Evolutionary conservation across 768 basidiomycete genomes (phyloP).

Genomic region (Leccinum obscurum): DNA sequence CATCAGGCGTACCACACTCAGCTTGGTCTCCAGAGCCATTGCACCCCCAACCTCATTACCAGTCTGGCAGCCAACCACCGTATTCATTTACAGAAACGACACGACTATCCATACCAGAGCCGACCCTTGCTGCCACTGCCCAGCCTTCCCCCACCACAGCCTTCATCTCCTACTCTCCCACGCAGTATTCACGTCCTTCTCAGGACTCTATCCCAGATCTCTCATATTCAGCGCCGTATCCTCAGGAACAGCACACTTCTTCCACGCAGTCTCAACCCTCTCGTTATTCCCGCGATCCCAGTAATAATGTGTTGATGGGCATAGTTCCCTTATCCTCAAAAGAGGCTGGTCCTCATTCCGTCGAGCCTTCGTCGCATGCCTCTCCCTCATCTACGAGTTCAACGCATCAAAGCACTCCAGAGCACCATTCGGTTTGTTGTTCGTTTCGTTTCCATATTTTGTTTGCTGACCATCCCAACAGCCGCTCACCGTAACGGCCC

Average conservation of each 20-base stretch:
- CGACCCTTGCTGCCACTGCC: conserved; percentile 28
- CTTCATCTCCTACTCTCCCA: conserved; percentile 34
- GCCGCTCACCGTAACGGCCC: conserved; percentile 61
- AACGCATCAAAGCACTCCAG: conserved; percentile 38
- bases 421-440: conserved; percentile 32
- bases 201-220: conserved; percentile 39
- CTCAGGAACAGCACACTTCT: conserved; percentile 26
- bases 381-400: conserved; percentile 46
- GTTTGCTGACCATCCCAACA: conserved; percentile 58
- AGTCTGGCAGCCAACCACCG: conserved; percentile 13
- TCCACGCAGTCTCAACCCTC: conserved; percentile 31
- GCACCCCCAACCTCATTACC: conserved; percentile 35
- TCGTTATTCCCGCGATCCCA: conserved; percentile 52
- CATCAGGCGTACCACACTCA: conserved; percentile 30
- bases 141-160: conserved; percentile 30
- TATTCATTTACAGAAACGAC: conserved; percentile 30
- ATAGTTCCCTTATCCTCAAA: conserved; percentile 31
- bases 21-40: conserved; percentile 40
- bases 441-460: conserved; percentile 20
- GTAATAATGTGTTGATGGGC: conserved; percentile 39
- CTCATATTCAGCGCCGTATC: conserved; percentile 35
- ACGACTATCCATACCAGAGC: conserved; percentile 36
- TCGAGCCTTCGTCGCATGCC: conserved; percentile 35
- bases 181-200: conserved; percentile 33
- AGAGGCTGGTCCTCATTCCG: conserved; percentile 29